Percentiles rank a stretch among this genome's conserved stretches.
These are phyloP conservation scores for Fusarium tuaranense DNA, from an alignment of 2,329 filamentous ascomycete genomes.

Conservation along the genomic window DNA sequence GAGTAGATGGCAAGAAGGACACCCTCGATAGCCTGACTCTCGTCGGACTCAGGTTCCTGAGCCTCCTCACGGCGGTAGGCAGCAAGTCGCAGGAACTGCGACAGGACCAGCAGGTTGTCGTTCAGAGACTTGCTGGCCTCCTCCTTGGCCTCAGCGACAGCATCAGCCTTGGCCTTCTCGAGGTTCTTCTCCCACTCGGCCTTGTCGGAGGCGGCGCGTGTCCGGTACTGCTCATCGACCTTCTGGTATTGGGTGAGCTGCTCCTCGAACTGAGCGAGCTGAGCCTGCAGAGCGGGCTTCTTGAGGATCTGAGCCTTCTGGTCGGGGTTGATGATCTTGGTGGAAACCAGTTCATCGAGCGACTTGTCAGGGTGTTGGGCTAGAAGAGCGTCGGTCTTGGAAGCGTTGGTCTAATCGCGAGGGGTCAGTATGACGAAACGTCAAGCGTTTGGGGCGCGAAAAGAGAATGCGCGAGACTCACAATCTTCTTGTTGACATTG, in stretches of 20 bases:
- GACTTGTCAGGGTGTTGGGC: slow-evolving; percentile 76
- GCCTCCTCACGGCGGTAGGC: slow-evolving; percentile 81
- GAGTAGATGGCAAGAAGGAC: slow-evolving; percentile 83
- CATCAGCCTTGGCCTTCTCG: slow-evolving; percentile 67
- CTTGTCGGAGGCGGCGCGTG: slow-evolving; percentile 68
- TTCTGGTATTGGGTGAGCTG: slow-evolving; percentile 81
- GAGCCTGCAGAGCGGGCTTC: slow-evolving; percentile 78
- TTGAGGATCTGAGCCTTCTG: slow-evolving; percentile 82
- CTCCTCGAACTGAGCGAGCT: slow-evolving; percentile 78
- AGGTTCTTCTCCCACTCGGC: slow-evolving; percentile 70
- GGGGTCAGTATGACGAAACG: slow-evolving; percentile 33
- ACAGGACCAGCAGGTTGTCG: slow-evolving; percentile 76
- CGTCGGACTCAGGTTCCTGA: slow-evolving; percentile 71
- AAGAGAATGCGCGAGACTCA: slow-evolving; percentile 60
- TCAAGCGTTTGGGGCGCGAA: slow-evolving; percentile 4
- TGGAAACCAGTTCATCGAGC: slow-evolving; percentile 77
- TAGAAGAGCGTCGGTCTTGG: slow-evolving; percentile 78
- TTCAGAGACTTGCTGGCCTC: slow-evolving; percentile 66
- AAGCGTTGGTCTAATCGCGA: slow-evolving; percentile 69
- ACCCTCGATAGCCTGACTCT: slow-evolving; percentile 85
- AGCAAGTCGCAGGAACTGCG: slow-evolving; percentile 83
- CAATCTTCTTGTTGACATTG: slow-evolving; percentile 94
- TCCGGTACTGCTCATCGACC: slow-evolving; percentile 78
- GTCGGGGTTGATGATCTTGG: slow-evolving; percentile 82
- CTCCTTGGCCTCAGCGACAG: slow-evolving; percentile 64